Evolutionary conservation across 1,139 yeast genomes (phyloP).

Genomic region (Yamadazyma buinensis): DNA sequence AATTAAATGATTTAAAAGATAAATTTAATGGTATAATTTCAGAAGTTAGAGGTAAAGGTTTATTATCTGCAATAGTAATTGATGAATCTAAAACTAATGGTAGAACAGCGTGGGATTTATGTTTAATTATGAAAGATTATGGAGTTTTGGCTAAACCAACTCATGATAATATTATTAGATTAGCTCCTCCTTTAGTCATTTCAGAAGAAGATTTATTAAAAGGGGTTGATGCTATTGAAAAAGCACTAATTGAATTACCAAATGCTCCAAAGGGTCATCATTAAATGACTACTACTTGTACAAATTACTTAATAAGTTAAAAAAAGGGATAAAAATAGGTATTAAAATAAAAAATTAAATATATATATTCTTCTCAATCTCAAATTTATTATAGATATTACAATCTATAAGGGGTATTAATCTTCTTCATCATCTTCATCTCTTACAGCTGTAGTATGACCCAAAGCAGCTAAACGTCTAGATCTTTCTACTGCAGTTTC

Average conservation of each 20-base stretch:
- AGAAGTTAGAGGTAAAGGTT: constrained; percentile 91
- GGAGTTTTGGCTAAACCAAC: constrained; percentile 97
- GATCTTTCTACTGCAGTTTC: constrained; percentile 65
- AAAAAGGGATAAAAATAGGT: neutral
- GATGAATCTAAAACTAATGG: constrained; percentile 84
- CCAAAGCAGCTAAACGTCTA: constrained; percentile 81
- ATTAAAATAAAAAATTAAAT: neutral
- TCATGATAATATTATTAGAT: constrained; percentile 90
- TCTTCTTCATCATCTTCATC: constrained; percentile 60
- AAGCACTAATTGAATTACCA: constrained; percentile 59
- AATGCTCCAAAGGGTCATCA: constrained; percentile 44
- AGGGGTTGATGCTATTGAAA: constrained; percentile 73
- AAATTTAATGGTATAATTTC: constrained; percentile 71
- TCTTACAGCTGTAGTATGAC: constrained; percentile 42
- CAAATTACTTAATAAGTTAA: neutral
- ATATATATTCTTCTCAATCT: neutral
- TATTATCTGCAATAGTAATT: constrained; percentile 86
- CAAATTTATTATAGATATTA: too few species aligned
- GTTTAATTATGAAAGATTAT: constrained; percentile 79
- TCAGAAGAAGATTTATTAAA: constrained; percentile 78
- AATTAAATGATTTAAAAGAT: constrained; percentile 58
- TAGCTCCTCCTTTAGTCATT: constrained; percentile 94
- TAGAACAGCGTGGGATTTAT: constrained; percentile 94
- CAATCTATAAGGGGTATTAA: too few species aligned
- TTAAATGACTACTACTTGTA: constrained; percentile 16